Evolutionary conservation across 768 basidiomycete species (phyloP).

Genomic region (Boletus tylopilopsis): DNA sequence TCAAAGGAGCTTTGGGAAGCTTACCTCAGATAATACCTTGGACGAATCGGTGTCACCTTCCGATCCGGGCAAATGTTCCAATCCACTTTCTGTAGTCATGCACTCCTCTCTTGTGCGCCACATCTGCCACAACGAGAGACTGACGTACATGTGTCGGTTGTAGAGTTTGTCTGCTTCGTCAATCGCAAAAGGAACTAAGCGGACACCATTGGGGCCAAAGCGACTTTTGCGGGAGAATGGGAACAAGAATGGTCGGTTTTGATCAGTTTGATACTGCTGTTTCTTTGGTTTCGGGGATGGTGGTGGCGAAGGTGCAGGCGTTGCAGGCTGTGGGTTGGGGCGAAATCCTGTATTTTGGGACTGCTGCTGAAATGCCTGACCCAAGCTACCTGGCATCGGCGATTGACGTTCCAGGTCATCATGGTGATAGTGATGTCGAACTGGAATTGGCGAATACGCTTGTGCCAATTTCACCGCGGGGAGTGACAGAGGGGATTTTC

Average conservation of each 20-base stretch:
- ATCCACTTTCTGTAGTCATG: slow-evolving; percentile 88
- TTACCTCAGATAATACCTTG: slow-evolving; percentile 42
- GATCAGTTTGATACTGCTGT: slow-evolving; percentile 98
- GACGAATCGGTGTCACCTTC: slow-evolving; percentile 55
- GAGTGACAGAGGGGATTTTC: slow-evolving; percentile 32
- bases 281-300: slow-evolving; percentile 90
- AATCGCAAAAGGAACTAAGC: slow-evolving; percentile 90
- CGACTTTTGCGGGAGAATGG: slow-evolving; percentile 76
- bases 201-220: slow-evolving; percentile 48
- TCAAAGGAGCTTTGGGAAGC: slow-evolving; percentile 6
- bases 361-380: slow-evolving; percentile 35
- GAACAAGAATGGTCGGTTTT: slow-evolving; percentile 88
- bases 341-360: slow-evolving; percentile 27
- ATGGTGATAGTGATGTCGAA: slow-evolving; percentile 93
- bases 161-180: slow-evolving; percentile 94
- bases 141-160: slow-evolving; percentile 85
- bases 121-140: slow-evolving; percentile 86
- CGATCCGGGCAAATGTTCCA: slow-evolving; percentile 73
- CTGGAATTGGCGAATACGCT: slow-evolving; percentile 88
- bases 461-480: slow-evolving; percentile 73
- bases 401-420: slow-evolving; percentile 60
- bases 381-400: slow-evolving; percentile 35
- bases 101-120: slow-evolving; percentile 96
- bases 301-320: slow-evolving; percentile 89
- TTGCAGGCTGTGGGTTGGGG: slow-evolving; percentile 65